Evolutionary conservation across 163 green algal genomes (phyloP).

Genomic region (Prototheca cutis): DNA sequence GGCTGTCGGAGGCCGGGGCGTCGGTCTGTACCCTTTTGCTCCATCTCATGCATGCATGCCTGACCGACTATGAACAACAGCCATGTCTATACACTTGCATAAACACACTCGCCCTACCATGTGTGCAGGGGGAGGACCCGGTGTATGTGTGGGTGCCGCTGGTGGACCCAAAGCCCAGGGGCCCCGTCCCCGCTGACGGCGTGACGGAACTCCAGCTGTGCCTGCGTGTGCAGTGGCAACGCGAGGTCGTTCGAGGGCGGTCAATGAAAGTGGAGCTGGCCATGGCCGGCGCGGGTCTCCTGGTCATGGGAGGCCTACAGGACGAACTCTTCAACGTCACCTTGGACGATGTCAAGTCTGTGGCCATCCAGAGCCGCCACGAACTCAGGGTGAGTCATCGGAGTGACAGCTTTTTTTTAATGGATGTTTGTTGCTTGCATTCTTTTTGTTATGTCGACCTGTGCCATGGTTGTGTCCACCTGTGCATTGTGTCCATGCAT

Average conservation of each 20-base stretch:
- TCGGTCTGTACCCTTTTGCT: too few species aligned
- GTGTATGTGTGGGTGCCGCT: conserved; percentile 47
- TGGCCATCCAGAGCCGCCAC: conserved; percentile 16
- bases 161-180: background rate
- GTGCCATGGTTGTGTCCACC: too few species aligned
- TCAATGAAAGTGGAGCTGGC: conserved; percentile 39
- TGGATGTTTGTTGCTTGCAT: too few species aligned
- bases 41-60: too few species aligned
- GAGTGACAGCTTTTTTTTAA: too few species aligned
- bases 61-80: too few species aligned
- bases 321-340: conserved; percentile 81
- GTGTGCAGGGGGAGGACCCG: conserved; percentile 31
- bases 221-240: conserved; percentile 55
- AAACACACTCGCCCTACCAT: too few species aligned
- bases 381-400: too few species aligned
- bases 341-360: conserved; percentile 31
- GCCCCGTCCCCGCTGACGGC: background rate
- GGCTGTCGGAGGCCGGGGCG: too few species aligned
- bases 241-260: conserved; percentile 32
- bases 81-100: too few species aligned
- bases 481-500: too few species aligned
- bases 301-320: conserved; percentile 52
- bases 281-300: conserved; percentile 45
- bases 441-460: too few species aligned
- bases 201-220: conserved; percentile 37